A percentile compares a stretch with the other conserved stretches of the same genome.
Evolutionary conservation across 208 protist genomes (phyloP).

Genomic region (Wallacemonas rigidus): DNA sequence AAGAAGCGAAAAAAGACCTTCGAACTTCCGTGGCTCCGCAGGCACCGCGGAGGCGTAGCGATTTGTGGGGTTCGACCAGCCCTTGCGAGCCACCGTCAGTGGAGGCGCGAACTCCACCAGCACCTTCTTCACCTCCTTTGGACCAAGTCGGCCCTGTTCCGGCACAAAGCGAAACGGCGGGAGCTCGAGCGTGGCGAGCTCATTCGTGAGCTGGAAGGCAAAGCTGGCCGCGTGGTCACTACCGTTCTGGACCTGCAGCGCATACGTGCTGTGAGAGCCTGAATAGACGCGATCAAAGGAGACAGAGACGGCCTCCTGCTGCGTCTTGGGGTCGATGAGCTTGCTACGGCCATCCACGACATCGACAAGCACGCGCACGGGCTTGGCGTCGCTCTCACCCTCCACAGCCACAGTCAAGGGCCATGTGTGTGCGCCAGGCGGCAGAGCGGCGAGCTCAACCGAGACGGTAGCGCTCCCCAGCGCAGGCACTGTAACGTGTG

Average conservation of each 20-base stretch:
- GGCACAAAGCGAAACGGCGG: constrained; percentile 76
- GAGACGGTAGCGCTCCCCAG: constrained; percentile 46
- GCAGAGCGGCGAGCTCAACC: constrained; percentile 58
- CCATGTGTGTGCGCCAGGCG: constrained; percentile 47
- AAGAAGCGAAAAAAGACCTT: constrained; percentile 73
- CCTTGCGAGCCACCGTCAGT: constrained; percentile 45
- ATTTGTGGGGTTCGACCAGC: constrained; percentile 43
- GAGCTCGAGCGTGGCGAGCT: constrained; percentile 37
- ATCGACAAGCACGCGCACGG: constrained; percentile 54
- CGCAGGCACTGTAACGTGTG: constrained; percentile 32
- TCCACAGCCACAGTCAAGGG: constrained; percentile 49
- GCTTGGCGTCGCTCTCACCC: constrained; percentile 33
- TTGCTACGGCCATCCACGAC: constrained; percentile 78
- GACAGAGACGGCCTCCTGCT: constrained; percentile 58
- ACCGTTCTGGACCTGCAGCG: constrained; percentile 69
- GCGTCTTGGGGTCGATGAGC: constrained; percentile 60
- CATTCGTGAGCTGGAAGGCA: constrained; percentile 71
- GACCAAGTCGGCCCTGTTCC: constrained; percentile 70
- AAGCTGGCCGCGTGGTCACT: constrained; percentile 81
- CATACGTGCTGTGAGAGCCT: constrained; percentile 49
- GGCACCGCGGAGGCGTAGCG: constrained; percentile 11
- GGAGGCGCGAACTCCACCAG: constrained; percentile 76
- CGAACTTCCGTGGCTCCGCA: constrained; percentile 45
- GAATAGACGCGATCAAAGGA: constrained; percentile 62
- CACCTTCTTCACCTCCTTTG: constrained; percentile 46